These are phyloP conservation scores for Tremella mesenterica DNA, from an alignment of 768 basidiomycete genomes.

Conservation along the genomic window DNA sequence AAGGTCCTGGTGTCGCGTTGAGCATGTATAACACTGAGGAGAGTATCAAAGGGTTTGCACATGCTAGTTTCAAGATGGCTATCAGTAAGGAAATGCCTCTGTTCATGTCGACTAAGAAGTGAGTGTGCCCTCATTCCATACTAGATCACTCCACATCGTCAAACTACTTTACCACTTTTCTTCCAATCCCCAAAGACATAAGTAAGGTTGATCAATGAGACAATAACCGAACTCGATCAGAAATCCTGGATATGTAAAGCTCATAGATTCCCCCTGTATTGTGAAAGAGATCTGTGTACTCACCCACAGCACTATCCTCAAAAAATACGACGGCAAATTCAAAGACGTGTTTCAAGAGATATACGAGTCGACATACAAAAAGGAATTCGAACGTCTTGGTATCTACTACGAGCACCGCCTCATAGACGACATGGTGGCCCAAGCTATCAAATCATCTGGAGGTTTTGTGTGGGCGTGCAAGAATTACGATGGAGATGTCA, in stretches of 20 bases:
- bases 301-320: constrained; percentile 46
- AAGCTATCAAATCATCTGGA: constrained; percentile 90
- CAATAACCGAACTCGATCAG: too few species aligned
- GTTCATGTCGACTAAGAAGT: constrained; percentile 97
- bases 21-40: constrained; percentile 99
- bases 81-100: constrained; percentile 51
- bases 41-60: constrained; percentile 89
- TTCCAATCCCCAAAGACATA: neutral
- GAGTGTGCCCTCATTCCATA: too few species aligned
- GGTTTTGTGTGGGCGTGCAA: constrained; percentile 74
- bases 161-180: too few species aligned
- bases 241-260: too few species aligned
- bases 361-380: constrained; percentile 57
- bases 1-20: constrained; percentile 84
- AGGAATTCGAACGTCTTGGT: constrained; percentile 44
- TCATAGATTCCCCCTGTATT: too few species aligned
- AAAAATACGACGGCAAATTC: constrained; percentile 93
- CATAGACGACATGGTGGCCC: constrained; percentile 74
- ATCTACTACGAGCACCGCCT: constrained; percentile 68
- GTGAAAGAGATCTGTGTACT: too few species aligned
- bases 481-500: constrained; percentile 65
- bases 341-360: constrained; percentile 99
- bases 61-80: constrained; percentile 96
- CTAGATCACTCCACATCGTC: too few species aligned
- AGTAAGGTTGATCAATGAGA: constrained; percentile 3